Base-by-base conservation (phyloP, 2,329 filamentous ascomycete genomes). In the Pestalotiopsis sp. region DNA sequence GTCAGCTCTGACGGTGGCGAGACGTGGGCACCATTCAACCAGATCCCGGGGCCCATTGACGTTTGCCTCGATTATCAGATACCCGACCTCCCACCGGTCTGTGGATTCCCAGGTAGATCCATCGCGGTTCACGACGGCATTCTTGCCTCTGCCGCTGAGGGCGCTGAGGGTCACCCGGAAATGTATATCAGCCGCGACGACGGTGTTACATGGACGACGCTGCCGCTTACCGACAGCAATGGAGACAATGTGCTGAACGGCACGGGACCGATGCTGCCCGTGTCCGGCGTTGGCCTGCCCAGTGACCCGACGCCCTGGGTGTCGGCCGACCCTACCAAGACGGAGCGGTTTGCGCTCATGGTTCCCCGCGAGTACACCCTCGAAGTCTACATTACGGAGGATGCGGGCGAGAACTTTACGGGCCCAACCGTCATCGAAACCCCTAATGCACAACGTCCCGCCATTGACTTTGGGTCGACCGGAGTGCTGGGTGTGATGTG, bases 181-280 rank as follows among this genome's bases (percentile, higher is more conserved):
- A 58, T 58, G 56, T 58, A 58, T n/a, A 17, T 58, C 56, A 58
- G 56, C 56, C 56, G 56, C 56, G n/a, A 58, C 56, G 56, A 25
- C 25, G n/a, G 56, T 12, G 56, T 58, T 11, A 58, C n/a, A 13
- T 58, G 56, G 56, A 58, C 2, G 56, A 58, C 56, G n/a, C 25
- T 58, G 12, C 56, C 56, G 17, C 2, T 25, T 13, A 58, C 56
- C n/a, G 56, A 58, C n/a, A 25, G 56, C n/a, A 13, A 31, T n/a
- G 56, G 56, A 13, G 25, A 58, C n/a, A 4, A 14, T 31, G 56
- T 58, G 4, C 20, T 31, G 56, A 58, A 58, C 56, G 56, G 56
- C 13, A 58, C 56, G n/a, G n/a, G 56, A 11, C 20, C 56, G 12
- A 58, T 58, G 56, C n/a, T 58, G 20, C 56, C 56, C 3, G 25